A percentile compares a stretch with the other conserved stretches of the same genome.
Conservation (phyloP, 495 filamentous ascomycete species). For the Lepidopterella palustris region DNA sequence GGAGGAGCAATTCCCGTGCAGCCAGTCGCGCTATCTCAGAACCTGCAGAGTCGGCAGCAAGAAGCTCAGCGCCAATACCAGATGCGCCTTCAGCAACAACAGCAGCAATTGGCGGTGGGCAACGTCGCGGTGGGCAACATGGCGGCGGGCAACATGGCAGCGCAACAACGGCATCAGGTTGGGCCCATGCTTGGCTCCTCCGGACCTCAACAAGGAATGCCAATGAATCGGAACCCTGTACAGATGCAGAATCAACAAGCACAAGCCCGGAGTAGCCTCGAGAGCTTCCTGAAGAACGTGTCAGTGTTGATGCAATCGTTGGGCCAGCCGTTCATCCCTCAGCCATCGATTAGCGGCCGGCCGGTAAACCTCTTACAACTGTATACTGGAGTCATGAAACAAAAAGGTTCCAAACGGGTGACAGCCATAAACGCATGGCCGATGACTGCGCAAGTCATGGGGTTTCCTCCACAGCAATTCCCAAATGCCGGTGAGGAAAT, state of each 20-base stretch:
- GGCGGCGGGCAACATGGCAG: conserved; percentile 47
- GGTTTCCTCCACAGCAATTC: conserved; percentile 59
- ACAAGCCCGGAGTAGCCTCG: conserved; percentile 43
- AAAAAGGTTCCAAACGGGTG: conserved; percentile 66
- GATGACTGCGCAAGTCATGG: conserved; percentile 58
- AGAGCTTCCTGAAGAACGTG: conserved; percentile 70
- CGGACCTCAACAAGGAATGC: conserved; percentile 43
- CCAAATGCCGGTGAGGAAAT: conserved; percentile 62
- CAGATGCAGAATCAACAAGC: conserved; percentile 17
- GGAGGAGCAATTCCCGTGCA: conserved; percentile 29
- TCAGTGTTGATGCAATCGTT: conserved; percentile 63
- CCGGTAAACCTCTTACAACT: conserved; percentile 65
- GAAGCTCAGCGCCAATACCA: conserved; percentile 38
- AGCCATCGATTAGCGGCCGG: conserved; percentile 63
- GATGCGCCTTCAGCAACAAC: conserved; percentile 54
- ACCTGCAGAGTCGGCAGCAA: conserved; percentile 39
- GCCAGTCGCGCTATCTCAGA: conserved; percentile 44
- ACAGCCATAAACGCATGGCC: conserved; percentile 63
- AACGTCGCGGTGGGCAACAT: conserved; percentile 51
- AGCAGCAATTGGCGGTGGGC: conserved; percentile 40
- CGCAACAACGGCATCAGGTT: conserved; percentile 31
- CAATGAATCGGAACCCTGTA: conserved; percentile 41
- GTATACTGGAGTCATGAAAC: conserved; percentile 66
- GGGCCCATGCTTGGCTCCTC: conserved; percentile 23
- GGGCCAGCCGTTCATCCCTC: conserved; percentile 60